Conservation (phyloP, 2,329 filamentous ascomycete genomes). For the Ophiostoma pallidulum region DNA sequence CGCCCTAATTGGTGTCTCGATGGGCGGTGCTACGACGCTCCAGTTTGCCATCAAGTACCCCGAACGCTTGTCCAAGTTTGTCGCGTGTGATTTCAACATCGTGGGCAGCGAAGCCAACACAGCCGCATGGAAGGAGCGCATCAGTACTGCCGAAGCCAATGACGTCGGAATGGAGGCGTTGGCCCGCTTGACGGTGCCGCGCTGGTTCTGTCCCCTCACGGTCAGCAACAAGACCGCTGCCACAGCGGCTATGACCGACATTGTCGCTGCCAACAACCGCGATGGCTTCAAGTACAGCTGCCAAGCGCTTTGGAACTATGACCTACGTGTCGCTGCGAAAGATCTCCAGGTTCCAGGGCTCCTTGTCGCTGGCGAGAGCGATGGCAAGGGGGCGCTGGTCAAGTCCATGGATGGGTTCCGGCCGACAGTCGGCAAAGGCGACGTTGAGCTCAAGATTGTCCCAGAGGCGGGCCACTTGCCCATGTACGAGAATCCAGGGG, state of each 20-base stretch:
- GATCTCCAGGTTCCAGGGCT: constrained; percentile 48
- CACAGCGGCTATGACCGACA: constrained; percentile 51
- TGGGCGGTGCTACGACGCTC: constrained; percentile 71
- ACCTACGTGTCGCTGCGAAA: constrained; percentile 50
- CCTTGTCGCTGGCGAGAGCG: constrained; percentile 55
- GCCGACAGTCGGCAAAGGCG: constrained; percentile 42
- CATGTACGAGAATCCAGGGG: constrained; percentile 61
- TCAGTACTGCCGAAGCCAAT: constrained; percentile 52
- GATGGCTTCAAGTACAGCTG: constrained; percentile 60
- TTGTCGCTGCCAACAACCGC: constrained; percentile 61
- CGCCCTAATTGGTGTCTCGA: constrained; percentile 64
- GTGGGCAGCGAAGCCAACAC: constrained; percentile 64
- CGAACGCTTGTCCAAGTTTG: constrained; percentile 46
- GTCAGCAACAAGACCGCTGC: constrained; percentile 35
- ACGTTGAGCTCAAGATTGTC: constrained; percentile 53
- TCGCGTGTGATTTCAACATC: constrained; percentile 72
- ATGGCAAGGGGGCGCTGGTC: too few species aligned
- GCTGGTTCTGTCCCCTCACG: constrained; percentile 65
- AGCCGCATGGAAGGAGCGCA: constrained; percentile 69
- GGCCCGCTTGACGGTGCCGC: constrained; percentile 58
- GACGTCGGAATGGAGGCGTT: constrained; percentile 49
- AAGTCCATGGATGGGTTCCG: constrained; percentile 73
- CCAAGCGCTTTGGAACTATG: constrained; percentile 62
- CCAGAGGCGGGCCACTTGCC: constrained; percentile 69
- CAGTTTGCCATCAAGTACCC: constrained; percentile 62